Percentiles rank a stretch among this genome's conserved stretches.
phyloP scores from a whole-genome alignment of 352 stramenopile species.

The Pythium rishiriense region DNA sequence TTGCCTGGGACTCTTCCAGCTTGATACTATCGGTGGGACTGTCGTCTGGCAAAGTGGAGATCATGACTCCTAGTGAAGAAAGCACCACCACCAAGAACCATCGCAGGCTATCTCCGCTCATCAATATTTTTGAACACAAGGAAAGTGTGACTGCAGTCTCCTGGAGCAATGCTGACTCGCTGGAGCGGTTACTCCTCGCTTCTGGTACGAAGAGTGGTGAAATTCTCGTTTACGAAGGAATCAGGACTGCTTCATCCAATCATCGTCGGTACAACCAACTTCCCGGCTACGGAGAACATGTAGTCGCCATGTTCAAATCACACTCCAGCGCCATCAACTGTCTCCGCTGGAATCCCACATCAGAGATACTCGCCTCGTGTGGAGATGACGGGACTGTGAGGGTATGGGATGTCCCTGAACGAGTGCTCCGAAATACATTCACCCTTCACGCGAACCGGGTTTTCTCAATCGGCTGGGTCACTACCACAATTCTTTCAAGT shows the following conservation, averaged over 20 bases:
- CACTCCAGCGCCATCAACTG: slow-evolving; percentile 48
- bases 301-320: slow-evolving; percentile 31
- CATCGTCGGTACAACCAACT: background rate
- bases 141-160: slow-evolving; percentile 42
- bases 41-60: slow-evolving; percentile 46
- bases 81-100: background rate
- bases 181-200: slow-evolving; percentile 26
- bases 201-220: slow-evolving; percentile 52
- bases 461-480: slow-evolving; percentile 58
- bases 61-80: slow-evolving; percentile 14
- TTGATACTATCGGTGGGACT: slow-evolving; percentile 37
- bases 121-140: slow-evolving; percentile 46
- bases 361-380: slow-evolving; percentile 45
- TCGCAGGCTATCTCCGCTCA: background rate
- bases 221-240: slow-evolving; percentile 48
- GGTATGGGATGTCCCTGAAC: slow-evolving; percentile 48
- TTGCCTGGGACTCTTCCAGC: slow-evolving; percentile 23
- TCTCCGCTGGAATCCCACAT: slow-evolving; percentile 40
- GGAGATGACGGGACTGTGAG: slow-evolving; percentile 53
- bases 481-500: slow-evolving; percentile 42
- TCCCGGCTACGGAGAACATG: slow-evolving; percentile 18
- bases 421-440: slow-evolving; percentile 35
- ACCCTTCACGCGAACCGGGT: slow-evolving; percentile 51
- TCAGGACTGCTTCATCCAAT: background rate
- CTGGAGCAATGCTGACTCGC: slow-evolving; percentile 32